Conservation (phyloP, 208 protist species). For the Leishmania lainsoni region DNA sequence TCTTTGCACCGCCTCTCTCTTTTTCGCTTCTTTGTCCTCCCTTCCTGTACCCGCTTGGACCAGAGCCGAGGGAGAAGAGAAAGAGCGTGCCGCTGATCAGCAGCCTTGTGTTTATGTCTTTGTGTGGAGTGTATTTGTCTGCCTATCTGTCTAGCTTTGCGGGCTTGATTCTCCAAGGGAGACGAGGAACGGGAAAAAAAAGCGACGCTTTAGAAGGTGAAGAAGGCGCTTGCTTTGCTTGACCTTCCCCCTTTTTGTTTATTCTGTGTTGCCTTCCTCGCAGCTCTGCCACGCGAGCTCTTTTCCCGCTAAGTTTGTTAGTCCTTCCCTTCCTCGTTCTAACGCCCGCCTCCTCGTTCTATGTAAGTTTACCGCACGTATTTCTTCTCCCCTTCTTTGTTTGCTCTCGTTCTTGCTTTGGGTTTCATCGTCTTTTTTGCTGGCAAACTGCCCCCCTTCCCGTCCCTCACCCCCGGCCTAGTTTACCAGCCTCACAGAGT, state of each 20-base stretch:
- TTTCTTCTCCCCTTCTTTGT: background rate
- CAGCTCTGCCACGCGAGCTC: background rate
- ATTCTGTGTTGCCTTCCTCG: background rate
- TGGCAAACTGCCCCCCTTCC: background rate
- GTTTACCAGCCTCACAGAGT: background rate
- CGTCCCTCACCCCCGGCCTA: background rate
- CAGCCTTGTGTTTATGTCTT: background rate
- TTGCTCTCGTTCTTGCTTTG: background rate
- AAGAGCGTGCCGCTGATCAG: background rate
- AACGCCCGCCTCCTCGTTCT: background rate
- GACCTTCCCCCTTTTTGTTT: background rate
- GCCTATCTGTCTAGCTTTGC: background rate
- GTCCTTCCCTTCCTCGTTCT: background rate
- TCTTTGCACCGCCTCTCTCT: background rate
- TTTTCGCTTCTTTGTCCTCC: background rate
- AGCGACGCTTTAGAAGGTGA: background rate
- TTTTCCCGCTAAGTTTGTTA: background rate
- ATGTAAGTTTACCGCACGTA: background rate
- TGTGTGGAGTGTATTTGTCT: background rate
- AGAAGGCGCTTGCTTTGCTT: background rate
- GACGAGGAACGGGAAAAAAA: background rate
- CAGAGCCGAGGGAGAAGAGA: background rate
- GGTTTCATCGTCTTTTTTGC: background rate
- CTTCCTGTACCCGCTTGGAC: background rate
- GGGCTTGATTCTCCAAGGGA: background rate